phyloP scores from a whole-genome alignment of 2,329 filamentous ascomycete species.

The Fusarium sp. region DNA sequence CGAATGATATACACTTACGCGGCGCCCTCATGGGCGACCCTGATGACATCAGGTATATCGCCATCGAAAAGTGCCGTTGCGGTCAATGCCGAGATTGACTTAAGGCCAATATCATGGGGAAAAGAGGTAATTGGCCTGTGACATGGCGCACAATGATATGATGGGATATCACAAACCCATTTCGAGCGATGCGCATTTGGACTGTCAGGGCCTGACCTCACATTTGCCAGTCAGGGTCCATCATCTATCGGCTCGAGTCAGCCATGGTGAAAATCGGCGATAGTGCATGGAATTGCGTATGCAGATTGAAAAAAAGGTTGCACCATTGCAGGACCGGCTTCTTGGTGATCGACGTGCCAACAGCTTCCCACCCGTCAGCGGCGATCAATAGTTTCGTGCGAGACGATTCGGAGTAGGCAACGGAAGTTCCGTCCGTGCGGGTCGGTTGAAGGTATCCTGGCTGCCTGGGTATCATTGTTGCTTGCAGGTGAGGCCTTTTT shows the following conservation, averaged over 20 bases:
- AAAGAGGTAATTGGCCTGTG: not conserved
- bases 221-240: not conserved
- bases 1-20: slow-evolving; percentile 14
- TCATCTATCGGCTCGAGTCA: not conserved
- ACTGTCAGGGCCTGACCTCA: not conserved
- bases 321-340: not conserved
- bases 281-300: not conserved
- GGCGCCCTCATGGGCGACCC: not conserved
- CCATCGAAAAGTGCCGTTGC: not conserved
- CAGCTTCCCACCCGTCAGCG: not conserved
- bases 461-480: not conserved
- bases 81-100: not conserved
- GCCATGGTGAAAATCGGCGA: not conserved
- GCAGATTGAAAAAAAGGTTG: not conserved
- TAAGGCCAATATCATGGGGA: not conserved
- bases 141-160: not conserved
- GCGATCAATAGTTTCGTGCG: slow-evolving; percentile 7
- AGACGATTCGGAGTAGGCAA: not conserved
- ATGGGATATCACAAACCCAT: not conserved
- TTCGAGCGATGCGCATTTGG: not conserved
- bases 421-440: not conserved
- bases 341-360: not conserved
- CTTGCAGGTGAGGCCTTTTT: not conserved
- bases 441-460: not conserved
- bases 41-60: not conserved